These are phyloP conservation scores for Murraya paniculata DNA, from an alignment of 345 rosid species.

Conservation along the genomic window DNA sequence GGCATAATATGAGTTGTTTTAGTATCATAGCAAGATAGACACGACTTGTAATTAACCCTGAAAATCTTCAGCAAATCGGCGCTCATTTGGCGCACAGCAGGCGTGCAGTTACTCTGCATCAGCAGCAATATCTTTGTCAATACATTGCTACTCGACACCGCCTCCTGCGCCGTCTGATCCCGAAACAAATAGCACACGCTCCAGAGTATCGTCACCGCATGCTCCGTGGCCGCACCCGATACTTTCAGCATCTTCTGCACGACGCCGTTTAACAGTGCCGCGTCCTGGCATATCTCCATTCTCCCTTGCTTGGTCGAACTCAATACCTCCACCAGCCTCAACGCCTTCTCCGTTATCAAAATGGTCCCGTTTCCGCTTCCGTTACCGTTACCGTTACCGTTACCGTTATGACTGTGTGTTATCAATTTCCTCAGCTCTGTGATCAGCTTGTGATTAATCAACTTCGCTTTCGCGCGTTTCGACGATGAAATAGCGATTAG, in stretches of 20 bases:
- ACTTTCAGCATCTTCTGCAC: slow-evolving; percentile 68
- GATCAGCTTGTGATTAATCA: slow-evolving; percentile 36
- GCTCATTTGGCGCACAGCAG: slow-evolving; percentile 66
- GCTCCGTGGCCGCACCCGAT: slow-evolving; percentile 73
- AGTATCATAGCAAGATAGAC: slow-evolving; percentile 71
- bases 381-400: not conserved
- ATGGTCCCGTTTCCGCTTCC: slow-evolving; percentile 7
- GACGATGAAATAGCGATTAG: slow-evolving; percentile 47
- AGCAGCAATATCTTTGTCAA: slow-evolving; percentile 67
- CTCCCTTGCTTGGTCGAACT: slow-evolving; percentile 69
- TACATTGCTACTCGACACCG: slow-evolving; percentile 63
- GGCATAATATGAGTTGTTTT: slow-evolving; percentile 92
- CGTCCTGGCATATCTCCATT: slow-evolving; percentile 42
- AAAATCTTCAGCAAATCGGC: slow-evolving; percentile 67
- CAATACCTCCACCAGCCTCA: slow-evolving; percentile 59
- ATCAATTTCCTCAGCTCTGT: slow-evolving; percentile 43
- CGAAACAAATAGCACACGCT: slow-evolving; percentile 59
- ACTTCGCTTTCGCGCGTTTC: slow-evolving; percentile 48
- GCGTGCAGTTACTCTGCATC: slow-evolving; percentile 86
- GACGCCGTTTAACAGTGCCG: slow-evolving; percentile 55
- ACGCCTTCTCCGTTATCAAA: slow-evolving; percentile 56
- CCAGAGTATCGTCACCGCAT: slow-evolving; percentile 83
- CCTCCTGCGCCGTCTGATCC: slow-evolving; percentile 61
- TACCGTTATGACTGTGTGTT: slow-evolving; percentile 8
- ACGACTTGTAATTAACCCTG: slow-evolving; percentile 48